Evolutionary conservation across 495 filamentous ascomycete genomes (phyloP).

Genomic region (Lasiosphaeris hirsuta): DNA sequence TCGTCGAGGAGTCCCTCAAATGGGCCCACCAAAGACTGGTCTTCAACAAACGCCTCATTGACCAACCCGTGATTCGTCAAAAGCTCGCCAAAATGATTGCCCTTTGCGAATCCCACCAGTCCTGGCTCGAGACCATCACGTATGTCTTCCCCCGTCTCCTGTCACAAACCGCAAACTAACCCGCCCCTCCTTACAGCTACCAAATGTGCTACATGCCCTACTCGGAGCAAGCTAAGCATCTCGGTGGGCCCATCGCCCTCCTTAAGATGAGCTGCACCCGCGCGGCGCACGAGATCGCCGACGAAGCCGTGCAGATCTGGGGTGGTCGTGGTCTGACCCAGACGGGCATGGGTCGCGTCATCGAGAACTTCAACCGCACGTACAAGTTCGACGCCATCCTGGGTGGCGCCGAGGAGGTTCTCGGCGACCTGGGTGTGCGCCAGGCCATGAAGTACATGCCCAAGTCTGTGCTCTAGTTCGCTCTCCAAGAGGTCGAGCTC

Average conservation of each 20-base stretch:
- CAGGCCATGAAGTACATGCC: constrained; percentile 82
- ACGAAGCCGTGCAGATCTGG: constrained; percentile 82
- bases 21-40: constrained; percentile 89
- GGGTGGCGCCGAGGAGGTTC: constrained; percentile 79
- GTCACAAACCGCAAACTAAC: neutral
- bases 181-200: constrained; percentile 42
- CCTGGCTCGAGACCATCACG: constrained; percentile 78
- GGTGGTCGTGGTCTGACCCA: constrained; percentile 79
- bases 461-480: constrained; percentile 66
- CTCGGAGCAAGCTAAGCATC: constrained; percentile 66
- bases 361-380: constrained; percentile 78
- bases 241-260: constrained; percentile 79
- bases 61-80: constrained; percentile 81
- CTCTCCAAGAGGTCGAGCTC: too few relatives aligned
- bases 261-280: constrained; percentile 77
- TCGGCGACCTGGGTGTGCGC: constrained; percentile 77
- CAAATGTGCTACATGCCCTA: constrained; percentile 89
- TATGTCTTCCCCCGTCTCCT: neutral
- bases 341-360: constrained; percentile 73
- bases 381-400: constrained; percentile 91
- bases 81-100: constrained; percentile 91
- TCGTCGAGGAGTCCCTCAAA: constrained; percentile 83
- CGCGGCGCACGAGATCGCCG: constrained; percentile 76
- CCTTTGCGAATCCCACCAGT: constrained; percentile 73
- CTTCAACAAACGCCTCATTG: constrained; percentile 74